Base-by-base conservation (phyloP, 768 basidiomycete species). In the Lyophyllum shimeji region DNA sequence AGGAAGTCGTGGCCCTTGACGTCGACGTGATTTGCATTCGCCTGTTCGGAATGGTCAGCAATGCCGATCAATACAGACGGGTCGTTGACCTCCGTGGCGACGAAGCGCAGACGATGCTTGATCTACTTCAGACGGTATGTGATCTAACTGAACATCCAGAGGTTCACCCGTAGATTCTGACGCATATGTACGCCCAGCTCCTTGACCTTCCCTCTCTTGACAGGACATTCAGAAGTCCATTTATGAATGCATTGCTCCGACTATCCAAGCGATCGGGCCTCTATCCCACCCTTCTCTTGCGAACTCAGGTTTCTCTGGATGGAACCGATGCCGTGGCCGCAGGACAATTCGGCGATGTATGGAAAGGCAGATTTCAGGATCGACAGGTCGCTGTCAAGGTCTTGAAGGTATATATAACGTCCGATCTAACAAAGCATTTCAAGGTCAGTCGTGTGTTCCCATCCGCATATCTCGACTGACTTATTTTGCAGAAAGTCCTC, bases 291-390 rank as follows among this genome's bases (percentile, higher is more conserved):
- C 60, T 60, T n/a, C 55, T 73, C 27, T 18, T 55, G 7, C 59
- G 54, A 49, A n/a, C 37, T 17, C 54, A 55, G 15, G 59, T 63
- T 1, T 13, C 7, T 7, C 21, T 60, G 12, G 53, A 55, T 42
- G 61, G 59, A 3, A 23, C 23, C 1, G 53, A 61, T 27, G 61
- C 70, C 1, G 51, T 61, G 12, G 58, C 64, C 17, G 55, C 59
- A 42, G 71, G 73, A 29, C 66, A 65, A 0, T 74, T 63, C 47
- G 71, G 72, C 11, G 59, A 63, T 24, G 68, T 73, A 50, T 71
- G 63, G 48, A 63, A 65, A 25, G 71, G 71, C 13, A 52, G 40
- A 24, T 56, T 67, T 20, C 64, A 53, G 2, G 67, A 61, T 18
- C 68, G 59, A 50, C 49, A 57, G 20, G 70, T 74, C 12, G 71